phyloP scores from a whole-genome alignment of 2,329 filamentous ascomycete genomes.

The Plectosphaerella cucumerina region DNA sequence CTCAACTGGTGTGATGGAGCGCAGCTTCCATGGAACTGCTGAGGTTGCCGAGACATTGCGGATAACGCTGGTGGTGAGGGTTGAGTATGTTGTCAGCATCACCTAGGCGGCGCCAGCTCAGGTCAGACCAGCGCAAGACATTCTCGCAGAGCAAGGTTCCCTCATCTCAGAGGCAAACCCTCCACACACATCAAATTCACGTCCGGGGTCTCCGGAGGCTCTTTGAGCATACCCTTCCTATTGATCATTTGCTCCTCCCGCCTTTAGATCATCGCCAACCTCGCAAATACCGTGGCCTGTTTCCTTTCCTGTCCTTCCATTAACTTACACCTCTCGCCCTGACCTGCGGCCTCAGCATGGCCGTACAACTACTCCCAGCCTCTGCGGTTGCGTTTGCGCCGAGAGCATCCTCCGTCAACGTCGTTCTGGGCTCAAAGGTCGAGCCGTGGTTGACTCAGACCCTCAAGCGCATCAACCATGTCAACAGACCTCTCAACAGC shows the following conservation, averaged over 20 bases:
- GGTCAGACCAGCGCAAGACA: too few relatives aligned
- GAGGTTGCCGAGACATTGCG: too few relatives aligned
- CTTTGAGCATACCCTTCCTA: conserved; percentile 40
- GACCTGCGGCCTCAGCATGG: conserved; percentile 19
- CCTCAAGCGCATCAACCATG: conserved; percentile 91
- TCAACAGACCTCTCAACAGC: conserved; percentile 96
- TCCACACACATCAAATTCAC: too few relatives aligned
- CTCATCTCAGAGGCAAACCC: too few relatives aligned
- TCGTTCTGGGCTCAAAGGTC: conserved; percentile 87
- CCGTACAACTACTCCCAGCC: conserved; percentile 86
- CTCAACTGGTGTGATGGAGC: too few relatives aligned
- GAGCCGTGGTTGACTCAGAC: conserved; percentile 97
- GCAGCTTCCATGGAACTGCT: too few relatives aligned
- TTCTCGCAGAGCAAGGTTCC: too few relatives aligned
- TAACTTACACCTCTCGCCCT: not conserved
- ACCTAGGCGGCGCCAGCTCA: too few relatives aligned
- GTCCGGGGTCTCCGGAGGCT: too few relatives aligned
- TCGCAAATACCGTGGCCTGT: conserved; percentile 16
- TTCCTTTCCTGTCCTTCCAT: not conserved
- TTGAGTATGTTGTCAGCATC: too few relatives aligned
- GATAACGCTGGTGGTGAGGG: too few relatives aligned
- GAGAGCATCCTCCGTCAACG: conserved; percentile 82
- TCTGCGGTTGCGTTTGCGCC: conserved; percentile 96
- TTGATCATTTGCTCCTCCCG: conserved; percentile 30
- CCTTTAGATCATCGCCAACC: conserved; percentile 15